These are phyloP conservation scores for Stemphylium lycopersici DNA, from an alignment of 2,329 filamentous ascomycete species.

Conservation along the genomic window DNA sequence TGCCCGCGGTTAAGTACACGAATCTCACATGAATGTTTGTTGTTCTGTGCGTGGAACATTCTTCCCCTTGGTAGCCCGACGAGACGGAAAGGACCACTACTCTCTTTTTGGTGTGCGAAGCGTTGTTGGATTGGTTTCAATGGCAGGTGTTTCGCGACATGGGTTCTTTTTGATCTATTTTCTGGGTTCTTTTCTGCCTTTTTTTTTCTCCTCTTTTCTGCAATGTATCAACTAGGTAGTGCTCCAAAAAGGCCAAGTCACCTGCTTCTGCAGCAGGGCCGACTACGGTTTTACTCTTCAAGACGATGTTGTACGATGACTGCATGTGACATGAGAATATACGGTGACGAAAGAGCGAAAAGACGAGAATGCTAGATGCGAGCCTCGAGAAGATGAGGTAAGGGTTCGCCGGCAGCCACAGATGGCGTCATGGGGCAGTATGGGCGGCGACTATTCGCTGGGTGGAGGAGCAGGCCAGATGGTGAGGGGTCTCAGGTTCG, in stretches of 20 bases:
- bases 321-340: conserved; percentile 1
- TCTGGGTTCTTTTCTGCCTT: conserved; percentile 21
- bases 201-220: conserved; percentile 26
- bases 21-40: conserved; percentile 43
- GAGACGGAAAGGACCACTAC: conserved; percentile 23
- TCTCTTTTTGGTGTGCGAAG: conserved; percentile 32
- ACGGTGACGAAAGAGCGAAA: neutral
- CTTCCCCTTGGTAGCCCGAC: conserved; percentile 15
- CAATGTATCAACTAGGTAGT: conserved; percentile 45
- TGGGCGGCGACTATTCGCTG: conserved; percentile 13
- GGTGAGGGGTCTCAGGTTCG: conserved; percentile 24
- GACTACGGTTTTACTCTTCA: conserved; percentile 28
- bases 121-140: conserved; percentile 26
- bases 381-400: neutral
- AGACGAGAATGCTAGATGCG: neutral
- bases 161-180: conserved; percentile 22
- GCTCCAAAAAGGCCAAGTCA: conserved; percentile 32
- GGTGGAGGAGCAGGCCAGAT: conserved; percentile 7
- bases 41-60: conserved; percentile 35
- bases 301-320: conserved; percentile 2
- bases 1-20: conserved; percentile 35
- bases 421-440: conserved; percentile 21
- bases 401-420: neutral
- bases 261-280: conserved; percentile 22
- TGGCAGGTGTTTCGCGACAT: conserved; percentile 25